Base-by-base conservation (phyloP, 1,139 yeast genomes). In the Yarrowia galli region DNA sequence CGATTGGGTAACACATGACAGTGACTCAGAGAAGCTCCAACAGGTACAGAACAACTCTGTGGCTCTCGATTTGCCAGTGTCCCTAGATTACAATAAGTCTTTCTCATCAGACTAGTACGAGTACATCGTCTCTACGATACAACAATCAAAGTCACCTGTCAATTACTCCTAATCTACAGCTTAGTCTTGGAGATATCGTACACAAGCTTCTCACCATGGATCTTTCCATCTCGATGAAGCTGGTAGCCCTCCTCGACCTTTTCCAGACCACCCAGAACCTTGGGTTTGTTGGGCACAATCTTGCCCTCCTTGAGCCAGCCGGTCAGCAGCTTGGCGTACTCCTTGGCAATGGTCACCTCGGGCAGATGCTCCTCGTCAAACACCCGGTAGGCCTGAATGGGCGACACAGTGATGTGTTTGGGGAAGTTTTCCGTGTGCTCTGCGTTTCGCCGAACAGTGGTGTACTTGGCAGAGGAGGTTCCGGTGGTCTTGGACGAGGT, bases 161-260 rank as follows among this genome's bases (percentile, higher is more conserved):
- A 10, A 16, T 38, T 16, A n/a, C n/a, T 2, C 16, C 42, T n/a
- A 1, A 20, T 16, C 12, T 42, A 58, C 2, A 58, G 45, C 64
- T 58, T 58, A 2, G 64, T 58, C 64, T 58, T 43, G 40, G 64
- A 22, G n/a, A 61, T 45, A n/a, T 61, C 45, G 10, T 61, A 61
- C 3, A 61, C 65, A 3, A 61, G 35, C 65, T 61, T 61, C 45
- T 61, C 65, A 9, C 65, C 65, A n/a, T 45, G 54, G n/a, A 61
- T 61, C 54, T 61, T 61, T 1, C 65, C 54, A 10, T 61, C 65
- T n/a, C 65, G 54, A 22, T 61, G 54, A 6, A 61, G 54, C 45
- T 61, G 65, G 45, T 61, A 61, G 8, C 65, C 65, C 25, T 61
- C 54, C 16, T 35, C 43, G 28, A 61, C 65, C 38, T 45, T 61